Evolutionary conservation across 2,329 filamentous ascomycete genomes (phyloP).

Genomic region (Penicillium sp.): DNA sequence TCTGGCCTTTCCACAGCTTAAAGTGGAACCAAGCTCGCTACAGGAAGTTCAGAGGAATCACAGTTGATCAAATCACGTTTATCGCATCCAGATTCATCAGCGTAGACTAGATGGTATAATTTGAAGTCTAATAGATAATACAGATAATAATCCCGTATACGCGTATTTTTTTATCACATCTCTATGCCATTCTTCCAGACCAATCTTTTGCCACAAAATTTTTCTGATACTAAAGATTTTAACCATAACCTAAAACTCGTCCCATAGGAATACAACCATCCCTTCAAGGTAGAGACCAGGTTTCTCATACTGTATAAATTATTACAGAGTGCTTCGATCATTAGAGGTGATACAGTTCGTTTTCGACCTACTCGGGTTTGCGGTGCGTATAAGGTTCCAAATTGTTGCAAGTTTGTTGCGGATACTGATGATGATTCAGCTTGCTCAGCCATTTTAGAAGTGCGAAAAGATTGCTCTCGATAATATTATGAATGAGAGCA

Average conservation of each 20-base stretch:
- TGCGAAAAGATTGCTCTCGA: neutral
- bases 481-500: neutral
- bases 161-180: too few species aligned
- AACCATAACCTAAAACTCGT: conserved; percentile 24
- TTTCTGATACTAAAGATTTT: too few species aligned
- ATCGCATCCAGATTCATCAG: neutral
- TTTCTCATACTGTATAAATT: conserved; percentile 33
- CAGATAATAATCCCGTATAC: too few species aligned
- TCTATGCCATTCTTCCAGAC: too few species aligned
- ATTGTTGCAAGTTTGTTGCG: conserved; percentile 7
- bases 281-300: conserved; percentile 24
- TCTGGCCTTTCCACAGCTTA: too few species aligned
- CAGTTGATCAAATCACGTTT: too few species aligned
- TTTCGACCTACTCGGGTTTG: conserved; percentile 3
- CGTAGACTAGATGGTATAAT: neutral
- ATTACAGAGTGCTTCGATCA: conserved; percentile 35
- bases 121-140: too few species aligned
- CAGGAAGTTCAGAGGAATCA: too few species aligned
- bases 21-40: too few species aligned
- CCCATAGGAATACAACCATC: conserved; percentile 4
- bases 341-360: conserved; percentile 28
- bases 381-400: neutral
- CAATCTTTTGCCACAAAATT: too few species aligned
- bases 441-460: neutral
- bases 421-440: neutral